Base-by-base conservation (phyloP, 1,284 basidiomycete genomes). In the Gymnopus androsaceus region DNA sequence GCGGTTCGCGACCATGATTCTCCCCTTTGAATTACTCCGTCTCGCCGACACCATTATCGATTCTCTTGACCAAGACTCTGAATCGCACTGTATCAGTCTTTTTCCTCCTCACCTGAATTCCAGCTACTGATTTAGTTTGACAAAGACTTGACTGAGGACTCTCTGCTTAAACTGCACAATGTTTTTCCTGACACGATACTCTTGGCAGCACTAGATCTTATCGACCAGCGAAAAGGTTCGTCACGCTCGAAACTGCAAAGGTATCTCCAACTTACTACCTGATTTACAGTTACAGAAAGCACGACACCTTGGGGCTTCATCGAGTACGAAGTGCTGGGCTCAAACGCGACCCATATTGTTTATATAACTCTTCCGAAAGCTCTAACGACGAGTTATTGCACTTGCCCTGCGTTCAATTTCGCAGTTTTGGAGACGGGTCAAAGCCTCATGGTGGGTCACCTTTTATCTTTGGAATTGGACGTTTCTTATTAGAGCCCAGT, bases 391-490 rank as follows among this genome's bases (percentile, higher is more conserved):
- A 75, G 77, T 54, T 89, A 84, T 58, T 92, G 90, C 66, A 81
- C 82, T n/a, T 92, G 90, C 63, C 85, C 88, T 2, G 80, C 89
- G 0, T 92, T 88, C 63, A 69, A 81, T 1, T 83, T 82, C 59
- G 77, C 80, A 8, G 85, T 88, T 8, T 67, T 91, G 21, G 71
- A 80, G 37, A 75, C 79, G 17, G 77, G 79, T 41, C 78, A 80
- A 4, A 80, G 88, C 63, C 64, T 83, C n/a, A 84, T 87, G 85
- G 89, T 87, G 53, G 75, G 61, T 4, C 9, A 38, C 9, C 44
- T 33, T 21, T 34, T 17, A 21, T 45, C 25, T 45, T 41, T 30
- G 2, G 38, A 34, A 5, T 50, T 19, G 48, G 34, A 31, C n/a
- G 23, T 41, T 17, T 21, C 27, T 51, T 4, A 36, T 37, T 15